Percentiles rank a stretch among this genome's conserved stretches.
These are phyloP conservation scores for Phytophthora foliorum DNA, from an alignment of 352 stramenopile species.

Conservation along the genomic window DNA sequence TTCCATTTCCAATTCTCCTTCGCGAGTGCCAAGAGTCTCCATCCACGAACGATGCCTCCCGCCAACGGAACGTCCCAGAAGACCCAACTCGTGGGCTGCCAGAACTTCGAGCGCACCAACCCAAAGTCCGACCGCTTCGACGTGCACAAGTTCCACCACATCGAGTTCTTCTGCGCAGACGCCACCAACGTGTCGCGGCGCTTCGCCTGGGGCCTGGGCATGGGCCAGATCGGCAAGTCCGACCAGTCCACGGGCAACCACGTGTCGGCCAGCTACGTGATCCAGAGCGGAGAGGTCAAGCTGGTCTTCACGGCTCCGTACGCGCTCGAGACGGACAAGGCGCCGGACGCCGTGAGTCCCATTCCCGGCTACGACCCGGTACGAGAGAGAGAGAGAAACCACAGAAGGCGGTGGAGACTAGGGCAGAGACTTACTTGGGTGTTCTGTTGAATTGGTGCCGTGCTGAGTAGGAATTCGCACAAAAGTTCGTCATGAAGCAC, in stretches of 20 bases:
- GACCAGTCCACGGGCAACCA: slow-evolving; percentile 92
- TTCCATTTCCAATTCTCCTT: slow-evolving; percentile 25
- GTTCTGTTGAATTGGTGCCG: not conserved
- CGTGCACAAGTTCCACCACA: slow-evolving; percentile 85
- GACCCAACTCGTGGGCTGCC: slow-evolving; percentile 68
- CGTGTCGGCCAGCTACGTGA: slow-evolving; percentile 86
- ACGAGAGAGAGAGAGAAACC: not conserved
- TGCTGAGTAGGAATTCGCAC: slow-evolving; percentile 47
- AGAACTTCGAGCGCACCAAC: slow-evolving; percentile 85
- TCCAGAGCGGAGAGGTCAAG: slow-evolving; percentile 81
- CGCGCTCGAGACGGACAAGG: slow-evolving; percentile 73
- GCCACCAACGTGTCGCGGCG: slow-evolving; percentile 80
- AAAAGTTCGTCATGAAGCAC: slow-evolving; percentile 88
- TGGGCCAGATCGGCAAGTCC: slow-evolving; percentile 84
- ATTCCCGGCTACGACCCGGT: slow-evolving; percentile 71
- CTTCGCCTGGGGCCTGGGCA: slow-evolving; percentile 89
- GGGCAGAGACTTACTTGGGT: not conserved
- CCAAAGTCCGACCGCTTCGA: slow-evolving; percentile 81
- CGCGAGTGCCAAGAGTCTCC: not conserved
- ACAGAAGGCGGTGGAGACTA: not conserved
- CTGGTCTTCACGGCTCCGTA: slow-evolving; percentile 93
- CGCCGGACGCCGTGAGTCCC: slow-evolving; percentile 50
- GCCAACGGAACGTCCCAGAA: slow-evolving; percentile 42
- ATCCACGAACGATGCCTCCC: slow-evolving; percentile 25
- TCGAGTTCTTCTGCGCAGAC: slow-evolving; percentile 88